Evolutionary conservation across 257 asterid genomes (phyloP).

Genomic region (Anisodus tanguticus): DNA sequence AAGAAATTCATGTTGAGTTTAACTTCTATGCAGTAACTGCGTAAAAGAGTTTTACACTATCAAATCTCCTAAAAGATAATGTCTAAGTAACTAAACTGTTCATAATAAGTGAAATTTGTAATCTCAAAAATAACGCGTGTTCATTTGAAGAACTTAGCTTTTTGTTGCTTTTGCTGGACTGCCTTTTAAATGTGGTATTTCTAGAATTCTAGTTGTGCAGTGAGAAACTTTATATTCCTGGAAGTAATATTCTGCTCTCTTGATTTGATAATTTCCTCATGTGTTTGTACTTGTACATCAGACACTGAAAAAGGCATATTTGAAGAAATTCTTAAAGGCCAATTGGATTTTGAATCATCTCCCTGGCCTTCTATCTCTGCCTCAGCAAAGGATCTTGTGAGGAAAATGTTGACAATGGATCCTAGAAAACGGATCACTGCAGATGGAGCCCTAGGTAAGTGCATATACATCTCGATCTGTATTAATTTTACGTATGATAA

Average conservation of each 20-base stretch:
- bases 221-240: background rate
- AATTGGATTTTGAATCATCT: conserved; percentile 44
- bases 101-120: background rate
- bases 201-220: background rate
- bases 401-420: conserved; percentile 46
- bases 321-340: conserved; percentile 40
- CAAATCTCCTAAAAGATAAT: background rate
- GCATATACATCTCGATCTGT: background rate
- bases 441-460: conserved; percentile 48
- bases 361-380: conserved; percentile 58
- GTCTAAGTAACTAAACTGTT: background rate
- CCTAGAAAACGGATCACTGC: conserved; percentile 51
- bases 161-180: background rate
- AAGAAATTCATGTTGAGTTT: background rate
- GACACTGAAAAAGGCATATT: conserved; percentile 49
- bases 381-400: conserved; percentile 51
- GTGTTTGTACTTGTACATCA: conserved; percentile 29
- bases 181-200: background rate
- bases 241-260: background rate
- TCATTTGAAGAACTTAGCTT: background rate
- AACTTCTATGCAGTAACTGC: background rate
- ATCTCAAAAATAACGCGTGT: background rate
- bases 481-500: background rate
- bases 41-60: background rate
- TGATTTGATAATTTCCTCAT: background rate